A percentile compares a stretch with the other conserved stretches of the same genome.
Evolutionary conservation across 1,284 basidiomycete genomes (phyloP).

Genomic region (Neolentinus lepideus): DNA sequence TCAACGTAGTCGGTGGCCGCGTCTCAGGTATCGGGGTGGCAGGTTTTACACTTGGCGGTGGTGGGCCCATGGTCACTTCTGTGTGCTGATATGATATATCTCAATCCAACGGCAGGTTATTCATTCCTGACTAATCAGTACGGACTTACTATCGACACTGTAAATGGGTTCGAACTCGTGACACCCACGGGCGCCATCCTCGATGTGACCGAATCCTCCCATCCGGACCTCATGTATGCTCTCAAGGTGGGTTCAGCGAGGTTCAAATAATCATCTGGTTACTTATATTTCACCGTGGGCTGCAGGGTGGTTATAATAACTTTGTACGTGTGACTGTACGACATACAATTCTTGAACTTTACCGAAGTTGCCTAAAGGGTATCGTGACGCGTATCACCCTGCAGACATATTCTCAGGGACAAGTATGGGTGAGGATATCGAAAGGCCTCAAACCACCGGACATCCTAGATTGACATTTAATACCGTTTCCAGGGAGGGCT

Average conservation of each 20-base stretch:
- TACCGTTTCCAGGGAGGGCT: constrained; percentile 40
- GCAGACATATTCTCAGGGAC: not conserved
- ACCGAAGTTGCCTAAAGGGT: not conserved
- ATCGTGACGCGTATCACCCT: constrained; percentile 1
- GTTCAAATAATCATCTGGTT: not conserved
- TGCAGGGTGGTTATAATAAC: not conserved
- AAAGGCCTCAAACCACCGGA: not conserved
- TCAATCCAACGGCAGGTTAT: not conserved
- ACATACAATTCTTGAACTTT: no score
- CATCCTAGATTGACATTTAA: not conserved
- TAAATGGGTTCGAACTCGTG: not conserved
- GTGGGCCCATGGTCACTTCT: not conserved
- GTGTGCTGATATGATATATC: not conserved
- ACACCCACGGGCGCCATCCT: not conserved
- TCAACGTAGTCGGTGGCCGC: constrained; percentile 1
- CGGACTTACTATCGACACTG: not conserved
- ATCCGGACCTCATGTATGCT: constrained; percentile 1
- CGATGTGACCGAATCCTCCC: not conserved
- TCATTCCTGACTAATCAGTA: not conserved
- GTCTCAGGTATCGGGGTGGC: constrained; percentile 2
- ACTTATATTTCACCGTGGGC: not conserved
- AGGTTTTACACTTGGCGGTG: constrained; percentile 2
- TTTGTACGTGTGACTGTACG: no score
- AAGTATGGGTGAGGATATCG: not conserved
- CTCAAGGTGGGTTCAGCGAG: not conserved